phyloP scores from a whole-genome alignment of 148 eudicot species.

The Nepenthes mirabilis region DNA sequence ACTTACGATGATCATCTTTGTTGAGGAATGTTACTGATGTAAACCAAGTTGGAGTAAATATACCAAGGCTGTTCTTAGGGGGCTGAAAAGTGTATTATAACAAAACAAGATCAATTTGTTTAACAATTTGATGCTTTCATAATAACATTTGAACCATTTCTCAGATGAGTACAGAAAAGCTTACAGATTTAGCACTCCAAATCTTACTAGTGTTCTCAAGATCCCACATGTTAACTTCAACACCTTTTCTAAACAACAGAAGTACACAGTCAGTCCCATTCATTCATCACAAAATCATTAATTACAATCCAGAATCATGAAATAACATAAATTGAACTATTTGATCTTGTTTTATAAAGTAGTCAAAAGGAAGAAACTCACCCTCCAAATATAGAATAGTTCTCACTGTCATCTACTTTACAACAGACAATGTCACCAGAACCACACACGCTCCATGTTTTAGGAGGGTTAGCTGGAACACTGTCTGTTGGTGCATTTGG shows the following conservation, averaged over 20 bases:
- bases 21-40: constrained; percentile 70
- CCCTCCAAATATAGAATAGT: constrained; percentile 87
- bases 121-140: not conserved
- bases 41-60: constrained; percentile 80
- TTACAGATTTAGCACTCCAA: constrained; percentile 87
- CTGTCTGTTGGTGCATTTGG: constrained; percentile 16
- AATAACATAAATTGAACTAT: not conserved
- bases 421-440: constrained; percentile 46
- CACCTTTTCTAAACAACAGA: constrained; percentile 58
- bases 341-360: not conserved
- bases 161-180: constrained; percentile 10
- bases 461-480: constrained; percentile 11
- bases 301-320: not conserved
- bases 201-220: constrained; percentile 40
- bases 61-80: constrained; percentile 72
- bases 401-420: constrained; percentile 61
- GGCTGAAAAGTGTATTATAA: constrained; percentile 34
- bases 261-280: constrained; percentile 1
- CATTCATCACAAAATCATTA: not conserved
- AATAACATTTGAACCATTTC: not conserved
- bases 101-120: not conserved
- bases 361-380: constrained; percentile 13
- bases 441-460: constrained; percentile 57
- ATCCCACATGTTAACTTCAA: constrained; percentile 73
- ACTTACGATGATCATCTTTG: constrained; percentile 86